Evolutionary conservation across 768 basidiomycete species (phyloP).

Genomic region (Sporobolomyces roseus): DNA sequence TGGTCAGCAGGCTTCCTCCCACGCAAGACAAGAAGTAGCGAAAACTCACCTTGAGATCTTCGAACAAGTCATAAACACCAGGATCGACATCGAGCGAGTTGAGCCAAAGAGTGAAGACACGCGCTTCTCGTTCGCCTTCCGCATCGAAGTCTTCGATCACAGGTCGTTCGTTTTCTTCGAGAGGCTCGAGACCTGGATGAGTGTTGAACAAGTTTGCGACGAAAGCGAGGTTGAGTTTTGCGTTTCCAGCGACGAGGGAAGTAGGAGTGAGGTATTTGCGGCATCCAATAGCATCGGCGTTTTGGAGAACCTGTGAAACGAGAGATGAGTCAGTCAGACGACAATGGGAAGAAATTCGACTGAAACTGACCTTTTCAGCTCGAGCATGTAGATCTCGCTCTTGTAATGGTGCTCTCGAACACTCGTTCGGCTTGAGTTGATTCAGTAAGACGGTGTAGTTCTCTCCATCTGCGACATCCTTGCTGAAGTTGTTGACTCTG

Average conservation of each 20-base stretch:
- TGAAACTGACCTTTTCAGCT: constrained; percentile 65
- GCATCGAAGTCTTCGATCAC: constrained; percentile 98
- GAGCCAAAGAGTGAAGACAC: constrained; percentile 96
- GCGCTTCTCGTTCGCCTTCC: constrained; percentile 95
- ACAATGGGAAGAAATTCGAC: no score
- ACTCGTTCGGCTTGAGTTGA: constrained; percentile 90
- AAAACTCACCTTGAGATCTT: constrained; percentile 70
- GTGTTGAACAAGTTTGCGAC: constrained; percentile 99
- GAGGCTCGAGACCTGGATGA: constrained; percentile 83
- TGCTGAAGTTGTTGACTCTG: constrained; percentile 95
- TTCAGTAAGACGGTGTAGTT: constrained; percentile 95
- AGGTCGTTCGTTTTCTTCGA: constrained; percentile 89
- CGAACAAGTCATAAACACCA: constrained; percentile 90
- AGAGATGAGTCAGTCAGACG: not conserved
- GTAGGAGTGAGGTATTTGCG: constrained; percentile 91
- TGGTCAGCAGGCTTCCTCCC: no score
- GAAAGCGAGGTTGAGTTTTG: constrained; percentile 94
- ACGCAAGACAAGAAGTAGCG: no score
- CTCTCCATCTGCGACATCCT: constrained; percentile 94
- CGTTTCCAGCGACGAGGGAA: constrained; percentile 88
- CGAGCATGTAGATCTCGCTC: constrained; percentile 74
- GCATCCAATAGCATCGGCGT: constrained; percentile 88
- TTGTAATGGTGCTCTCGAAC: constrained; percentile 84
- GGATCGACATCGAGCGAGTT: constrained; percentile 97
- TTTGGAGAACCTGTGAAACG: constrained; percentile 67